phyloP scores from a whole-genome alignment of 306 rosid species.

The Quercus wislizeni region DNA sequence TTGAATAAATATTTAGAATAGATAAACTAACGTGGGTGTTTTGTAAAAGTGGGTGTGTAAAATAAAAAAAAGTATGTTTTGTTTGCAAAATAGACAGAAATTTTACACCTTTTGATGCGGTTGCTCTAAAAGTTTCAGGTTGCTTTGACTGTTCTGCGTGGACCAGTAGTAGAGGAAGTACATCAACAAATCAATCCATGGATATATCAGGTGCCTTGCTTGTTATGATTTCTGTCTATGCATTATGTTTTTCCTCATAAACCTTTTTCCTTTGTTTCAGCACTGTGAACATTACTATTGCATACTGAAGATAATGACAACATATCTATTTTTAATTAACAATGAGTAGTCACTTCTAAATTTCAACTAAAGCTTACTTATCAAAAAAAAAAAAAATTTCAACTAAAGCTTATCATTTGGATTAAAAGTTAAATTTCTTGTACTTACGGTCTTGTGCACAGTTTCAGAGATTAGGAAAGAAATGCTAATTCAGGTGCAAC shows the following conservation, averaged over 20 bases:
- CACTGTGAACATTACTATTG: conserved; percentile 5
- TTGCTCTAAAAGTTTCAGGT: conserved; percentile 30
- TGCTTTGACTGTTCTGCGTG: conserved; percentile 40
- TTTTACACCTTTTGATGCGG: no score
- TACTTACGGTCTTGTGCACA: not conserved
- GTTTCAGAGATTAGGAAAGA: not conserved
- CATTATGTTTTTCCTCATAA: conserved; percentile 18
- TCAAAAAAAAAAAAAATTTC: no score
- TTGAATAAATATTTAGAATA: no score
- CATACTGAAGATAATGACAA: conserved; percentile 14
- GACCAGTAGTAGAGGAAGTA: conserved; percentile 52
- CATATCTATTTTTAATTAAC: not conserved
- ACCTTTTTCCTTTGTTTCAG: conserved; percentile 12
- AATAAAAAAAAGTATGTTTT: no score
- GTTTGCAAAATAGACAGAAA: no score
- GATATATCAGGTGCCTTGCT: conserved; percentile 48
- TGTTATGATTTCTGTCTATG: conserved; percentile 4
- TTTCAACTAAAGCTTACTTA: no score
- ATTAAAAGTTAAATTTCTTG: not conserved
- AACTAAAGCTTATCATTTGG: no score
- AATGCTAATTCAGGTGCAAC: not conserved
- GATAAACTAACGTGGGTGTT: no score
- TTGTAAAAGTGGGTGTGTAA: no score
- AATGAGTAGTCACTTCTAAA: not conserved
- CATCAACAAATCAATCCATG: conserved; percentile 52